phyloP scores from a whole-genome alignment of 164 flowering plant species.

The Aristolochia californica region DNA sequence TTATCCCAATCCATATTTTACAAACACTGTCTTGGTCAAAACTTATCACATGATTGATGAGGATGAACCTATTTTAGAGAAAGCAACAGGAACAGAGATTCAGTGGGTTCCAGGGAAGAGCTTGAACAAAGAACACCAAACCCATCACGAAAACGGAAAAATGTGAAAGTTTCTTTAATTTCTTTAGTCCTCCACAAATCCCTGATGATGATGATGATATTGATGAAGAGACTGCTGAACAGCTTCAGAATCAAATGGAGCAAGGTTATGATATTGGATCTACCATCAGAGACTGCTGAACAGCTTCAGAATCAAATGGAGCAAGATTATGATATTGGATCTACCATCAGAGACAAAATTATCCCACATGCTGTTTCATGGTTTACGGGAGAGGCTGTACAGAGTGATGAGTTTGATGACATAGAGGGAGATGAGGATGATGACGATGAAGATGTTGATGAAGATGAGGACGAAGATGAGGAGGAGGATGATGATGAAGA shows the following conservation, averaged over 20 bases:
- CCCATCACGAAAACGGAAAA: constrained; percentile 34
- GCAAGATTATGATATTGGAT: too few species aligned
- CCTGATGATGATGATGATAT: too few species aligned
- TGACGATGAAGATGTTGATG: constrained; percentile 50
- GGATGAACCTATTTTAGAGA: too few species aligned
- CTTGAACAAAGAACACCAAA: constrained; percentile 27
- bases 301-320: too few species aligned
- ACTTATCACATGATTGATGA: constrained; percentile 42
- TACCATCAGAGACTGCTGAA: too few species aligned
- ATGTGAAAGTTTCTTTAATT: constrained; percentile 41
- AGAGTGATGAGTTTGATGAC: constrained; percentile 56
- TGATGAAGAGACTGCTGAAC: too few species aligned
- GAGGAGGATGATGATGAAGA: constrained; percentile 62
- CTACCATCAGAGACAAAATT: constrained; percentile 69
- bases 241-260: too few species aligned
- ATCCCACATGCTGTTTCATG: constrained; percentile 87
- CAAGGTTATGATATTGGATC: too few species aligned
- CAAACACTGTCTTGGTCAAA: constrained; percentile 32
- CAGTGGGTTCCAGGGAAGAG: constrained; percentile 36
- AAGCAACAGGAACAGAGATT: too few species aligned
- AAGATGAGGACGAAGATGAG: constrained; percentile 51
- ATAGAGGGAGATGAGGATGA: constrained; percentile 41
- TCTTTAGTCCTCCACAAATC: too few species aligned
- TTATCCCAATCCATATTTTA: constrained; percentile 33
- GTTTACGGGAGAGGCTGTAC: constrained; percentile 78